Evolutionary conservation across 2,329 filamentous ascomycete genomes (phyloP).

Genomic region (Blastomyces parvus): DNA sequence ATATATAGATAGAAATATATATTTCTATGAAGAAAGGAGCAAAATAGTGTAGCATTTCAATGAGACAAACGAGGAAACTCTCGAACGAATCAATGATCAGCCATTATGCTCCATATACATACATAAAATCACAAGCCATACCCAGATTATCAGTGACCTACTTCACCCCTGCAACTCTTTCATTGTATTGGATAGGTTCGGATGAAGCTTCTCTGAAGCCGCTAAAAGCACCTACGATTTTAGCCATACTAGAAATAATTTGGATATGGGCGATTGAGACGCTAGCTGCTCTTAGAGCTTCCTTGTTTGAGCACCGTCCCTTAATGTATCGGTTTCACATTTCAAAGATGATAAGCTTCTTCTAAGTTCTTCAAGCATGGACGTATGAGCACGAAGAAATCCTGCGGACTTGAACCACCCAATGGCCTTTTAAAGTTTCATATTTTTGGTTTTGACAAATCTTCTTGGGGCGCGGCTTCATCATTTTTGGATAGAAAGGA

Average conservation of each 20-base stretch:
- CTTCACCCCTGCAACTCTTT: not conserved
- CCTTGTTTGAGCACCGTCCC: not conserved
- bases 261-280: not conserved
- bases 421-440: not conserved
- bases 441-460: not conserved
- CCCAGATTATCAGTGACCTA: not conserved
- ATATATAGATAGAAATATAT: too few species aligned
- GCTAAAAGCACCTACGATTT: not conserved
- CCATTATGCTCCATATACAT: not conserved
- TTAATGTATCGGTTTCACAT: not conserved
- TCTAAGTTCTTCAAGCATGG: not conserved
- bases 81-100: not conserved
- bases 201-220: not conserved
- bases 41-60: not conserved
- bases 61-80: not conserved
- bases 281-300: not conserved
- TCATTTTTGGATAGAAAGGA: not conserved
- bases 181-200: not conserved
- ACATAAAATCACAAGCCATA: not conserved
- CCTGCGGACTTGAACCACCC: not conserved
- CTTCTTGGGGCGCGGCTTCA: not conserved
- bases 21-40: not conserved
- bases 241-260: not conserved
- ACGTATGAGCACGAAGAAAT: not conserved
- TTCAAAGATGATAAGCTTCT: not conserved